Conservation (phyloP, 345 rosid species). For the Heritiera fomes region DNA sequence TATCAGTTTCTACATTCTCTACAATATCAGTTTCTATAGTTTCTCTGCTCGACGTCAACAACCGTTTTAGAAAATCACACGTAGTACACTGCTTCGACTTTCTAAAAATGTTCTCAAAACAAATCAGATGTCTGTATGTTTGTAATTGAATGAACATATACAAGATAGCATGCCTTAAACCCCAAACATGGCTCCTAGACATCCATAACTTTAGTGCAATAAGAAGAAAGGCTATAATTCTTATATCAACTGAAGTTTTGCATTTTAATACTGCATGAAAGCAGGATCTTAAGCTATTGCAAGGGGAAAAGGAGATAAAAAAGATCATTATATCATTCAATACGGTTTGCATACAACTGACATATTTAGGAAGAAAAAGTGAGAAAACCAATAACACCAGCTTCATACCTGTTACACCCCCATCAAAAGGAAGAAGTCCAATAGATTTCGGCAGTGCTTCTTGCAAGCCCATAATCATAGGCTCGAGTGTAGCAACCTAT, state of each 20-base stretch:
- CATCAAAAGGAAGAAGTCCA: slow-evolving; percentile 94
- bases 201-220: neutral
- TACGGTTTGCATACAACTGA: neutral
- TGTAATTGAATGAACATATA: neutral
- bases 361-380: neutral
- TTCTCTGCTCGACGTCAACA: slow-evolving; percentile 6
- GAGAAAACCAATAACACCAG: neutral
- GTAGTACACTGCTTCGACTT: neutral
- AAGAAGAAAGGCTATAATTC: neutral
- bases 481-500: slow-evolving; percentile 81
- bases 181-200: neutral
- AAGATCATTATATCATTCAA: neutral
- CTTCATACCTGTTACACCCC: slow-evolving; percentile 78
- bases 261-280: neutral
- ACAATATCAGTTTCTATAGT: no score
- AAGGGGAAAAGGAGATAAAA: neutral
- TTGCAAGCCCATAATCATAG: slow-evolving; percentile 86
- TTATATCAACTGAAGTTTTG: neutral
- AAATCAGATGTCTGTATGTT: neutral
- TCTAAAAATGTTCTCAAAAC: neutral
- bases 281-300: neutral
- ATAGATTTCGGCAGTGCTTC: slow-evolving; percentile 92
- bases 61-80: neutral
- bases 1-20: no score
- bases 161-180: neutral